A percentile compares a stretch with the other conserved stretches of the same genome.
phyloP scores from a whole-genome alignment of 345 rosid species.

The Odontarrhena argentea region DNA sequence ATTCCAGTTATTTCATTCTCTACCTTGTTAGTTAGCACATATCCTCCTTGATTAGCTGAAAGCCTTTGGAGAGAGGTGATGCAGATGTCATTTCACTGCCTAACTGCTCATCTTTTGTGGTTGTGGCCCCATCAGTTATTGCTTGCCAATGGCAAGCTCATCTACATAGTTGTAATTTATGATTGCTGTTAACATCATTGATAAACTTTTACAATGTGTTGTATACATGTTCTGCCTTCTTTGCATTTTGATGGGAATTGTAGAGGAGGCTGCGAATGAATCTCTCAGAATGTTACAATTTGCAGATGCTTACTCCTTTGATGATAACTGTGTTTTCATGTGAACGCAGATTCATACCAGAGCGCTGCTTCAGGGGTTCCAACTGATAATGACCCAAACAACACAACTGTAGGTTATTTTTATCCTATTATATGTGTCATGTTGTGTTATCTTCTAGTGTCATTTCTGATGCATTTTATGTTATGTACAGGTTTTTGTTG shows the following conservation, averaged over 20 bases:
- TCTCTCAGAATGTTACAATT: background rate
- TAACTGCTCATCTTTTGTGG: constrained; percentile 20
- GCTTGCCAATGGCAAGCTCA: background rate
- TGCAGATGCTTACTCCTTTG: constrained; percentile 7
- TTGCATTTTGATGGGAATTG: background rate
- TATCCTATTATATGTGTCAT: constrained; percentile 29
- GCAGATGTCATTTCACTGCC: constrained; percentile 1
- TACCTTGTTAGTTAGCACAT: constrained; percentile 20
- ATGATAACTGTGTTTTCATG: background rate
- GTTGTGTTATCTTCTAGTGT: background rate
- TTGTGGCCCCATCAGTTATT: constrained; percentile 2
- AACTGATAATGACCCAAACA: constrained; percentile 77
- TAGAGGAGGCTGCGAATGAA: background rate
- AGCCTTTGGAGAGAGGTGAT: background rate
- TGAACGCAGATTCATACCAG: constrained; percentile 80
- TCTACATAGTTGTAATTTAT: background rate
- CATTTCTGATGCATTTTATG: constrained; percentile 16
- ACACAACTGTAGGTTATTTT: constrained; percentile 74
- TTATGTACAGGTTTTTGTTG: constrained; percentile 75
- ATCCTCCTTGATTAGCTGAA: constrained; percentile 1
- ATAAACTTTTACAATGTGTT: background rate
- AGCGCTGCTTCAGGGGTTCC: constrained; percentile 54
- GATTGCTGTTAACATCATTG: background rate
- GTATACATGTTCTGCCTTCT: background rate
- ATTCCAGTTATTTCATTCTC: background rate